Evolutionary conservation across 306 rosid genomes (phyloP).

Genomic region (Acacia acuminata): DNA sequence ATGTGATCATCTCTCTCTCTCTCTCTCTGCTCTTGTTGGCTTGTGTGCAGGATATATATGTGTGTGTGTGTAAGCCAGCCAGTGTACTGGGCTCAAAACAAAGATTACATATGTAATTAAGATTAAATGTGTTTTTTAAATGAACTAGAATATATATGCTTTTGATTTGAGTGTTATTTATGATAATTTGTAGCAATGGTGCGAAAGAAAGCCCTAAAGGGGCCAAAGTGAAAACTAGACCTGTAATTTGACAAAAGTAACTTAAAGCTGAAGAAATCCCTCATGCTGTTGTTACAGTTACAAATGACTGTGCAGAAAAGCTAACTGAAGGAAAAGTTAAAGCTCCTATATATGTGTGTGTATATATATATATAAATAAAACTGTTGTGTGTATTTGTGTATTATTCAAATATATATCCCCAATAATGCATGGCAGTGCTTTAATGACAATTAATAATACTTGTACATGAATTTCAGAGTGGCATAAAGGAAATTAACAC

Average conservation of each 20-base stretch:
- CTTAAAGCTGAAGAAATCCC: conserved; percentile 31
- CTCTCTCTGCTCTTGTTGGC: conserved; percentile 30
- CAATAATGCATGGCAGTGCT: background rate
- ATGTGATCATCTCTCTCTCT: background rate
- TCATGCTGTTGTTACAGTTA: background rate
- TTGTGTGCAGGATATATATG: conserved; percentile 28
- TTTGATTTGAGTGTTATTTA: background rate
- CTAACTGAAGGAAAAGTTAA: conserved; percentile 3
- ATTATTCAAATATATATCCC: background rate
- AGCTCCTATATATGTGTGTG: background rate
- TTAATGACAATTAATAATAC: too few species aligned
- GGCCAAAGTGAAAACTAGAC: conserved; percentile 15
- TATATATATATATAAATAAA: too few species aligned
- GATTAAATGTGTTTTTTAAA: background rate
- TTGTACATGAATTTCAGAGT: background rate
- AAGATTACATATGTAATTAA: background rate
- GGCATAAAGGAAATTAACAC: background rate
- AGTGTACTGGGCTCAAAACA: conserved; percentile 10
- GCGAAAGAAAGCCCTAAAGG: conserved; percentile 27
- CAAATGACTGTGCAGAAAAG: background rate
- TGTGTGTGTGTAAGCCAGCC: background rate
- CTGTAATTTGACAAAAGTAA: conserved; percentile 4
- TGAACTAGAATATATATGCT: background rate
- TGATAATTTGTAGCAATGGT: background rate
- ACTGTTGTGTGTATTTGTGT: background rate